These are phyloP conservation scores for Talaromyces sp. DNA, from an alignment of 2,329 filamentous ascomycete genomes.

Conservation along the genomic window DNA sequence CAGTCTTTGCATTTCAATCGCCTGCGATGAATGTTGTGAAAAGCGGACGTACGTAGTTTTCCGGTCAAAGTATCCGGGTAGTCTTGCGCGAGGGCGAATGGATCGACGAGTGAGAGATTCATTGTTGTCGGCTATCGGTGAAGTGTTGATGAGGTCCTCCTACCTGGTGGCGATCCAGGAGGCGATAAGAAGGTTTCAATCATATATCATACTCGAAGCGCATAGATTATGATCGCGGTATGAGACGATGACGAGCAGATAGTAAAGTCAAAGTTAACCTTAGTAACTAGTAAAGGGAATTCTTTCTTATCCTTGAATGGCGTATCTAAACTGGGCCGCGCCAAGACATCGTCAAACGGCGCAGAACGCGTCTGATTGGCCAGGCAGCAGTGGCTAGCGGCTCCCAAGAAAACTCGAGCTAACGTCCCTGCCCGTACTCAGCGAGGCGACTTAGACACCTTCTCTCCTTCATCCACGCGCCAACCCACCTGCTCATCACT, in stretches of 20 bases:
- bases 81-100: slow-evolving; percentile 71
- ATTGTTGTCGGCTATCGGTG: slow-evolving; percentile 39
- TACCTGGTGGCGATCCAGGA: slow-evolving; percentile 24
- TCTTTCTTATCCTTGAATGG: neutral
- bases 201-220: slow-evolving; percentile 9
- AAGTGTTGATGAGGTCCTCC: slow-evolving; percentile 3
- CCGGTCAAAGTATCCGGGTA: slow-evolving; percentile 88
- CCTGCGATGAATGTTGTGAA: neutral
- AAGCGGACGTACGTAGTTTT: slow-evolving; percentile 65
- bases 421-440: slow-evolving; percentile 41
- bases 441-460: slow-evolving; percentile 40
- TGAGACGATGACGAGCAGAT: neutral
- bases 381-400: slow-evolving; percentile 16
- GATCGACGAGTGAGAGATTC: slow-evolving; percentile 71
- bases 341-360: neutral
- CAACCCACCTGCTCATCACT: slow-evolving; percentile 30
- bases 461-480: slow-evolving; percentile 42
- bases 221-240: neutral
- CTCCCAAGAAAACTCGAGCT: slow-evolving; percentile 31
- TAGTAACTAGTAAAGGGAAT: neutral
- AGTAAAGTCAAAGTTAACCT: neutral
- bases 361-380: slow-evolving; percentile 8
- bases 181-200: slow-evolving; percentile 8
- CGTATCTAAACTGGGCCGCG: neutral
- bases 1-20: slow-evolving; percentile 37